Percentiles rank a stretch among this genome's conserved stretches.
phyloP scores from a whole-genome alignment of 441 rosid genomes.

The Viola pubescens region DNA sequence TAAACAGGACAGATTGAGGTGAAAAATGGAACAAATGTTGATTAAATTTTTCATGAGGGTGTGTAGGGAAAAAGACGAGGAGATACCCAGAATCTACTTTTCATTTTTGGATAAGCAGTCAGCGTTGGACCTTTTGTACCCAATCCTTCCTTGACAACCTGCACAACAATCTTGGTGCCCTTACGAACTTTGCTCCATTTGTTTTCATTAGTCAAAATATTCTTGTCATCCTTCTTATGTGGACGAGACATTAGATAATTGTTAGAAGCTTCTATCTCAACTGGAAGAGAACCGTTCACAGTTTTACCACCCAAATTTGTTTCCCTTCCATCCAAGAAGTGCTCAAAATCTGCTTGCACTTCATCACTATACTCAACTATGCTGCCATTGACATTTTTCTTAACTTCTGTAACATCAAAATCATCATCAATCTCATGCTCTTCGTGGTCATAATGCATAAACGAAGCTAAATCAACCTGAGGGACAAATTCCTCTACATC shows the following conservation, averaged over 20 bases:
- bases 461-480: conserved; percentile 27
- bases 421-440: conserved; percentile 64
- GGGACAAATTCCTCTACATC: conserved; percentile 48
- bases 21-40: neutral
- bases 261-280: conserved; percentile 28
- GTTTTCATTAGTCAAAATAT: conserved; percentile 28
- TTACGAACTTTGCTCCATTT: conserved; percentile 69
- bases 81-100: conserved; percentile 94
- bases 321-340: conserved; percentile 35
- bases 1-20: neutral
- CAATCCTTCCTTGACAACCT: conserved; percentile 95
- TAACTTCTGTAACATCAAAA: conserved; percentile 46
- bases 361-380: conserved; percentile 35
- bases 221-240: conserved; percentile 28
- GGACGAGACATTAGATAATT: conserved; percentile 27
- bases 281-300: conserved; percentile 21
- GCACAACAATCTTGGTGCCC: conserved; percentile 92
- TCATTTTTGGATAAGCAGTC: conserved; percentile 82
- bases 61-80: conserved; percentile 8
- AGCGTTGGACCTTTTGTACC: conserved; percentile 88
- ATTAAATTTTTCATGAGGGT: conserved; percentile 4
- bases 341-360: conserved; percentile 36
- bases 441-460: conserved; percentile 38
- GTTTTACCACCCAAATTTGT: conserved; percentile 38
- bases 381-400: conserved; percentile 49